Conservation (phyloP, 768 basidiomycete species). For the Kwoniella mangroviensis region DNA sequence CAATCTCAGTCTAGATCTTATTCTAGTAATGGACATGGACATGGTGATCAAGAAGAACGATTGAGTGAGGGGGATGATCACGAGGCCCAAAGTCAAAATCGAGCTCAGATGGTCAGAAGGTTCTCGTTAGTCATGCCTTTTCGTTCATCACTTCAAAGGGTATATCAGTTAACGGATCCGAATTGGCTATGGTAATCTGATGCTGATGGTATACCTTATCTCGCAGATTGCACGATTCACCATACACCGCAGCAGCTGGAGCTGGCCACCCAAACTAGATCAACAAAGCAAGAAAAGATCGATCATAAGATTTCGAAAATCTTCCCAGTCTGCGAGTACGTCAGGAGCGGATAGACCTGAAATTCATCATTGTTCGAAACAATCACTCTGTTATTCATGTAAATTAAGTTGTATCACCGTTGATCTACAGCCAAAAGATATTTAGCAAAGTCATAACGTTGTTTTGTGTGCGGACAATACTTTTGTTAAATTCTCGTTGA, state of each 20-base stretch:
- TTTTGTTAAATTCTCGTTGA: too few species aligned
- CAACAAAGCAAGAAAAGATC: not conserved
- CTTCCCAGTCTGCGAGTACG: not conserved
- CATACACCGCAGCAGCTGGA: slow-evolving; percentile 30
- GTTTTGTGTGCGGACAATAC: not conserved
- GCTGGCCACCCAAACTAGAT: slow-evolving; percentile 3
- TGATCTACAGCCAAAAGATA: not conserved
- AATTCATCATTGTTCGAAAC: not conserved
- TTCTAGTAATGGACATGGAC: not conserved
- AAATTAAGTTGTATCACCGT: slow-evolving; percentile 1
- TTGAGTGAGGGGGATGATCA: slow-evolving; percentile 31
- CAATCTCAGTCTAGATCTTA: not conserved
- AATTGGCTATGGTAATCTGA: too few species aligned
- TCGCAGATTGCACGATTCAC: slow-evolving; percentile 25
- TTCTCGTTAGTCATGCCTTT: slow-evolving; percentile 32
- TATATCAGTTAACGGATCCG: too few species aligned
- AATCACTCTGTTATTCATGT: slow-evolving; percentile 12
- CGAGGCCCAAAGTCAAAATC: not conserved
- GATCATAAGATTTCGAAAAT: not conserved
- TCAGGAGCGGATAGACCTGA: not conserved
- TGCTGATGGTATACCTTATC: not conserved
- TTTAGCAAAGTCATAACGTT: not conserved
- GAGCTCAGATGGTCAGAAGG: slow-evolving; percentile 24
- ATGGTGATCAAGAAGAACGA: slow-evolving; percentile 33
- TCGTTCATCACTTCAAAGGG: too few species aligned